Conservation (phyloP, 179 eudicot genomes). For the Corrigiola litoralis region DNA sequence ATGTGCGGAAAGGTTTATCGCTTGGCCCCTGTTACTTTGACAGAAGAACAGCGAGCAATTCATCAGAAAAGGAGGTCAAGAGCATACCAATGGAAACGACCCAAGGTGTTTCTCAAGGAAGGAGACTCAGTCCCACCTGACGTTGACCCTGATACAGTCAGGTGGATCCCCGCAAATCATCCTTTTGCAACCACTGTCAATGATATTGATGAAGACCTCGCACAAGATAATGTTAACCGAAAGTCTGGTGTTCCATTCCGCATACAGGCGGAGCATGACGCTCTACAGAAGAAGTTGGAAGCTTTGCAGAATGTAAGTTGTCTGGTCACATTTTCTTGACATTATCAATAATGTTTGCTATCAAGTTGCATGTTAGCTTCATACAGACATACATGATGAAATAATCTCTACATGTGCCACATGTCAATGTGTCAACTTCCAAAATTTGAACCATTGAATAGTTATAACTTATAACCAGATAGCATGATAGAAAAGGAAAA, state of each 20-base stretch:
- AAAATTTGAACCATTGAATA: too few species aligned
- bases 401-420: too few species aligned
- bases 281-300: conserved; percentile 91
- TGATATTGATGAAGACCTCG: conserved; percentile 89
- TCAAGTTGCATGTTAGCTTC: too few species aligned
- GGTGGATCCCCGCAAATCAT: conserved; percentile 99
- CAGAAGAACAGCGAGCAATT: conserved; percentile 67
- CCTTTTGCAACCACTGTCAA: conserved; percentile 93
- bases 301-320: conserved; percentile 77
- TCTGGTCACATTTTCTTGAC: conserved; percentile 12
- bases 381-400: too few species aligned
- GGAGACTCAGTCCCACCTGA: conserved; percentile 91
- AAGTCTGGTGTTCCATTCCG: conserved; percentile 97
- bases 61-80: conserved; percentile 96
- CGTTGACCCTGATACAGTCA: conserved; percentile 88
- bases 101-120: conserved; percentile 85
- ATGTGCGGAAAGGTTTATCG: conserved; percentile 95
- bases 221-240: conserved; percentile 87
- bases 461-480: too few species aligned
- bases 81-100: conserved; percentile 98
- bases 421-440: not conserved
- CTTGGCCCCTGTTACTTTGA: conserved; percentile 79
- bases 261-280: conserved; percentile 95
- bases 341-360: not conserved
- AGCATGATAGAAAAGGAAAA: too few species aligned